Evolutionary conservation across 75 land plant genomes (phyloP).

Genomic region (Pinus tabuliformis): DNA sequence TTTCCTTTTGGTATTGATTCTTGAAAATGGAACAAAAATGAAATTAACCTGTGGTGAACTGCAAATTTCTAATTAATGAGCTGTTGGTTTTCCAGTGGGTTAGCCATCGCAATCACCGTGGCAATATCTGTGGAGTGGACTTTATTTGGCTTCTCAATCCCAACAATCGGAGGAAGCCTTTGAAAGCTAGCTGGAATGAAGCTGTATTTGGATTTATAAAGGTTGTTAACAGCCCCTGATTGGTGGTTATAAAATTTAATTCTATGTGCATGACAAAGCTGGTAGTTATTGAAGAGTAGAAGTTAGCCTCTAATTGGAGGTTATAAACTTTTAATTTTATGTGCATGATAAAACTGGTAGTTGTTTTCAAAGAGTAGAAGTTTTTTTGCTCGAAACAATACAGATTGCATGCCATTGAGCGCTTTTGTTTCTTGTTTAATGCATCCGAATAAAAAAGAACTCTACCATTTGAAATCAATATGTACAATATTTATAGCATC

Average conservation of each 20-base stretch:
- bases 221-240: conserved; percentile 26
- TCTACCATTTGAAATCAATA: background rate
- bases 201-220: conserved; percentile 85
- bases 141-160: conserved; percentile 95
- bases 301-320: background rate
- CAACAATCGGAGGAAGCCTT: conserved; percentile 38
- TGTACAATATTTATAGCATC: background rate
- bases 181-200: conserved; percentile 79
- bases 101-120: conserved; percentile 89
- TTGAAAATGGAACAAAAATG: background rate
- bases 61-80: background rate
- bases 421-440: background rate
- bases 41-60: background rate
- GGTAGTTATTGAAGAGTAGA: background rate
- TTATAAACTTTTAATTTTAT: background rate
- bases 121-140: conserved; percentile 93
- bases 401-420: background rate
- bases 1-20: background rate
- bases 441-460: background rate
- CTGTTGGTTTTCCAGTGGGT: conserved; percentile 58
- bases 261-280: background rate
- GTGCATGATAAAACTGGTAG: background rate
- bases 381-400: background rate
- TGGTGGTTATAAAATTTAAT: background rate
- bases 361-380: background rate